phyloP scores from a whole-genome alignment of 345 rosid genomes.

The Brassica rapa region DNA sequence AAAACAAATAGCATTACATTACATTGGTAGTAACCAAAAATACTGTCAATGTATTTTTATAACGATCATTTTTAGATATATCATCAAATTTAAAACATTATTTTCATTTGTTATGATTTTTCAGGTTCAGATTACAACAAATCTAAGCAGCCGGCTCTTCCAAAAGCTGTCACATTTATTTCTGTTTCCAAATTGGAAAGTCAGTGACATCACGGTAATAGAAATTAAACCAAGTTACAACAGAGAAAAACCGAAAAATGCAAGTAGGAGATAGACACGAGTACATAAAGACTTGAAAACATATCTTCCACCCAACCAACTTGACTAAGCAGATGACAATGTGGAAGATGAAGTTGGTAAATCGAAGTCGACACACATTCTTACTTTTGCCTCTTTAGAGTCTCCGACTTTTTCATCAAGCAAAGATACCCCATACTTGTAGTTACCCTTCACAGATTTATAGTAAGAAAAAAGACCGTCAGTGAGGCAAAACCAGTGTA shows the following conservation, averaged over 20 bases:
- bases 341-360: conserved; percentile 4
- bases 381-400: background rate
- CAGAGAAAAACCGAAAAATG: background rate
- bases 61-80: too few species aligned
- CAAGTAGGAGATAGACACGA: background rate
- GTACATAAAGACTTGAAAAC: background rate
- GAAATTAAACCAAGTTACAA: too few species aligned
- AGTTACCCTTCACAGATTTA: conserved; percentile 6
- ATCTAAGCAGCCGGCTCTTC: background rate
- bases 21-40: background rate
- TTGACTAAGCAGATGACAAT: conserved; percentile 3
- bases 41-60: background rate
- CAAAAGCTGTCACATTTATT: background rate
- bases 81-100: too few species aligned
- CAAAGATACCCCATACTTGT: background rate
- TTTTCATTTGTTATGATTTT: background rate
- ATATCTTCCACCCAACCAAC: background rate
- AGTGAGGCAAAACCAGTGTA: background rate
- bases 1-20: too few species aligned
- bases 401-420: background rate
- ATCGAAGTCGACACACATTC: conserved; percentile 7
- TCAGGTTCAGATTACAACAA: background rate
- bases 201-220: background rate
- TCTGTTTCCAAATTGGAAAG: background rate
- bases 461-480: background rate